A percentile compares a stretch with the other conserved stretches of the same genome.
phyloP scores from a whole-genome alignment of 306 rosid genomes.

The Lagenaria siceraria region DNA sequence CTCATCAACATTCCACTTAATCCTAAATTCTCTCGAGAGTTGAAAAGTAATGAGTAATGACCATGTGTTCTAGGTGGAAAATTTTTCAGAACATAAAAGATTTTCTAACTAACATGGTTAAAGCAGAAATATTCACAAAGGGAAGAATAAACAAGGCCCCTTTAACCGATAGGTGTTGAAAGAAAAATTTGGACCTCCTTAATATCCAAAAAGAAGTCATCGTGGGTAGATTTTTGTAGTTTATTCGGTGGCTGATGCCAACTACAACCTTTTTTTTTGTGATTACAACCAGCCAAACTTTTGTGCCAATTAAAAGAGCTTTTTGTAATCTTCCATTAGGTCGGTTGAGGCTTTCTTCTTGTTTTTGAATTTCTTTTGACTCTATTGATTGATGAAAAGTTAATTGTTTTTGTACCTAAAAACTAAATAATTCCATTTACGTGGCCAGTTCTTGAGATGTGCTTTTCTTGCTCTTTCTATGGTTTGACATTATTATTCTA shows the following conservation, averaged over 20 bases:
- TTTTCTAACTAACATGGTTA: not conserved
- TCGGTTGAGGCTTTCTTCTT: not conserved
- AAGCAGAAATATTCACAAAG: not conserved
- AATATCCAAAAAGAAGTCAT: not conserved
- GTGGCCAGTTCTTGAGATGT: not conserved
- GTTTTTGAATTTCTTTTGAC: not conserved
- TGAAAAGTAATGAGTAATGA: not conserved
- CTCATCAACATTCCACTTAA: not conserved
- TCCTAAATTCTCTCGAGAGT: not conserved
- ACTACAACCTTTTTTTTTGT: not conserved
- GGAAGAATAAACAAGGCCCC: not conserved
- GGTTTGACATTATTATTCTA: not conserved
- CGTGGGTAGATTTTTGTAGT: not conserved
- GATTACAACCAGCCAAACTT: not conserved
- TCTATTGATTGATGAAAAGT: not conserved
- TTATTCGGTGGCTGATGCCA: not conserved
- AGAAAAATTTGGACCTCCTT: not conserved
- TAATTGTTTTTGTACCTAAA: not conserved
- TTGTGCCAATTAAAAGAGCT: not conserved
- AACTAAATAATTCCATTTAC: not conserved
- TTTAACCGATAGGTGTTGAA: not conserved
- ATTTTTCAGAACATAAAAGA: not conserved
- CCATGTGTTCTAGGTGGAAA: not conserved
- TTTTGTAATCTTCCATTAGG: not conserved
- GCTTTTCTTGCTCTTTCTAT: not conserved